Conservation (phyloP, 225 moss, liverwort and hornwort species). For the Straminergon stramineum region DNA sequence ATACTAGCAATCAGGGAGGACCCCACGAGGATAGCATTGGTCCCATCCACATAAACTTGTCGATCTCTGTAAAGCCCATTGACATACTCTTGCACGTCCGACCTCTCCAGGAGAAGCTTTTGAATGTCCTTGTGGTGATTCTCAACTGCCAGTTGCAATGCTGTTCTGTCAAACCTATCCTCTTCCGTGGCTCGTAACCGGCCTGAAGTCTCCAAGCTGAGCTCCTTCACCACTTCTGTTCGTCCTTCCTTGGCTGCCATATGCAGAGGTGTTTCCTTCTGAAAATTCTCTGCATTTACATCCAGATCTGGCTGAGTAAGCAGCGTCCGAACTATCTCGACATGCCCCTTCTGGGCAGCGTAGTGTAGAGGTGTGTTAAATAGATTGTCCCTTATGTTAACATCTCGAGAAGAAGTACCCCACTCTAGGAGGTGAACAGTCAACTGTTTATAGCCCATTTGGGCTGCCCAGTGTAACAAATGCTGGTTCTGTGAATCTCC, state of each 20-base stretch:
- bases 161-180: slow-evolving; percentile 16
- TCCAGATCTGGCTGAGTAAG: slow-evolving; percentile 7
- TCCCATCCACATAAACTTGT: slow-evolving; percentile 39
- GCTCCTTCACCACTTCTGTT: slow-evolving; percentile 25
- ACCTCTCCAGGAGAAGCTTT: slow-evolving; percentile 31
- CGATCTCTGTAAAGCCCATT: slow-evolving; percentile 37
- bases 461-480: slow-evolving; percentile 36
- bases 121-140: slow-evolving; percentile 34
- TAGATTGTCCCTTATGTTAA: slow-evolving; percentile 4
- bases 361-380: slow-evolving; percentile 27
- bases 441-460: slow-evolving; percentile 16
- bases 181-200: slow-evolving; percentile 29
- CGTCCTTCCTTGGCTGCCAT: slow-evolving; percentile 27
- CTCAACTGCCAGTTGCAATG: slow-evolving; percentile 39
- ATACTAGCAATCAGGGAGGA: slow-evolving; percentile 34
- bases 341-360: slow-evolving; percentile 18
- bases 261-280: slow-evolving; percentile 30
- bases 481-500: neutral
- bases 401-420: slow-evolving; percentile 1
- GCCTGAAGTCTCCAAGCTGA: slow-evolving; percentile 22
- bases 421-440: slow-evolving; percentile 16
- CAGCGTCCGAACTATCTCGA: slow-evolving; percentile 4
- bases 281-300: slow-evolving; percentile 22
- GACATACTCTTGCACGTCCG: slow-evolving; percentile 39
- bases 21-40: slow-evolving; percentile 42